A percentile compares a stretch with the other conserved stretches of the same genome.
phyloP scores from a whole-genome alignment of 176 grass and related monocot genomes.

The Themeda triandra region DNA sequence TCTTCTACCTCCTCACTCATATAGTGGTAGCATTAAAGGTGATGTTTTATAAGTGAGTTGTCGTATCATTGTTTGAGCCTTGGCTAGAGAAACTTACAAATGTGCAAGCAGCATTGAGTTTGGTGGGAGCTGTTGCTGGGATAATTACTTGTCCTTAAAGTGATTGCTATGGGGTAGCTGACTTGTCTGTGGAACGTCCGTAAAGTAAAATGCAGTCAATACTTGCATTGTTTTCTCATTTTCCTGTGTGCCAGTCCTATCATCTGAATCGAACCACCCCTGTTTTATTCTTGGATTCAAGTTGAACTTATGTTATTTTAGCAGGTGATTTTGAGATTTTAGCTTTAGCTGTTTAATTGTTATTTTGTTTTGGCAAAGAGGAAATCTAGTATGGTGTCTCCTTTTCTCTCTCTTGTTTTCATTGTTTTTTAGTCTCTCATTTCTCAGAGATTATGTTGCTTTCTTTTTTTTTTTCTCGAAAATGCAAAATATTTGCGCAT shows the following conservation, averaged over 20 bases:
- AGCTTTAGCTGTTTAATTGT: background rate
- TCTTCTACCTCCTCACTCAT: conserved; percentile 36
- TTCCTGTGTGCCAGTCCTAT: background rate
- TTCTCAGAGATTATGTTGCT: background rate
- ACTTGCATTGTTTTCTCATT: background rate
- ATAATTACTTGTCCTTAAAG: conserved; percentile 72
- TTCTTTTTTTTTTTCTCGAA: conserved; percentile 30
- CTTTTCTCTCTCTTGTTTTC: background rate
- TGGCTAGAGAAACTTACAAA: conserved; percentile 36
- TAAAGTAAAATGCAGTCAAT: conserved; percentile 31
- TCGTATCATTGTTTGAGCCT: conserved; percentile 23
- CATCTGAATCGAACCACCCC: background rate
- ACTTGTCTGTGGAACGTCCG: conserved; percentile 32
- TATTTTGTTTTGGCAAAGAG: conserved; percentile 1
- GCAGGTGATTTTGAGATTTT: conserved; percentile 15
- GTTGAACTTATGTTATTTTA: conserved; percentile 1
- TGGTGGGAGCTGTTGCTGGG: conserved; percentile 67
- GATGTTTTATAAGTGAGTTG: conserved; percentile 33
- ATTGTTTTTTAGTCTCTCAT: background rate
- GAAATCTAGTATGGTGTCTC: background rate
- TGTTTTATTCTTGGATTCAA: background rate
- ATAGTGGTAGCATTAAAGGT: conserved; percentile 32
- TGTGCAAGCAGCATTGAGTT: conserved; percentile 57
- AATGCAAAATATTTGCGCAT: too few species aligned
- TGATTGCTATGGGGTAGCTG: conserved; percentile 68